A percentile compares a stretch with the other conserved stretches of the same genome.
Evolutionary conservation across 345 rosid species (phyloP).

Genomic region (Trapa incisa): DNA sequence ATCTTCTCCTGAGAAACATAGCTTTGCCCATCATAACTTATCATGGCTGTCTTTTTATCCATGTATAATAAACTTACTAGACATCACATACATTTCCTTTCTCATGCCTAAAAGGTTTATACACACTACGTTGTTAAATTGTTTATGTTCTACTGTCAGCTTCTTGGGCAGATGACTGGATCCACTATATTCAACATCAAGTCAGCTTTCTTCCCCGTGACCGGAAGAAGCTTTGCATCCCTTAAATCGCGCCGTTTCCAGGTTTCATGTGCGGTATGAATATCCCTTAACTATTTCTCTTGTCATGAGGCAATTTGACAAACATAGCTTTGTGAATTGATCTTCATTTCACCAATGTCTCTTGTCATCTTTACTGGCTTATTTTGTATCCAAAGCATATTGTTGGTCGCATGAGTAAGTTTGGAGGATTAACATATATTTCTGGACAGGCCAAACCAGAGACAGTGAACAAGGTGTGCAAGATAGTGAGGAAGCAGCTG

Average conservation of each 20-base stretch:
- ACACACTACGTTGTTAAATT: not conserved
- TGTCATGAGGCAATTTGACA: not conserved
- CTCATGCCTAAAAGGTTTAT: not conserved
- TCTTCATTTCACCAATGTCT: not conserved
- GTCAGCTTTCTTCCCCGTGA: constrained; percentile 21
- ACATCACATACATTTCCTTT: not conserved
- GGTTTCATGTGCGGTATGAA: constrained; percentile 35
- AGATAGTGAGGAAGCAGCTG: constrained; percentile 38
- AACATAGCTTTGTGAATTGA: not conserved
- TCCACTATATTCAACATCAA: constrained; percentile 18
- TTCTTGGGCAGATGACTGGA: constrained; percentile 21
- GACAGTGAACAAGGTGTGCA: constrained; percentile 28
- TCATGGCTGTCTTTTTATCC: too few species aligned
- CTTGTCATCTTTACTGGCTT: not conserved
- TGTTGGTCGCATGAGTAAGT: not conserved
- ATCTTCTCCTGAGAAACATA: too few species aligned
- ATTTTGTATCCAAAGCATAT: not conserved
- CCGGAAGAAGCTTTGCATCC: constrained; percentile 26
- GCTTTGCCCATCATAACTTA: too few species aligned
- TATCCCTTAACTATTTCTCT: not conserved
- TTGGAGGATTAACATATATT: not conserved
- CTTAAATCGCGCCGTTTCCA: constrained; percentile 22
- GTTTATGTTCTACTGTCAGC: not conserved
- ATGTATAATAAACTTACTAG: too few species aligned
- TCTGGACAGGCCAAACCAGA: constrained; percentile 27